Percentiles rank a stretch among this genome's conserved stretches.
These are phyloP conservation scores for Lumnitzera littorea DNA, from an alignment of 345 rosid genomes.

Conservation along the genomic window DNA sequence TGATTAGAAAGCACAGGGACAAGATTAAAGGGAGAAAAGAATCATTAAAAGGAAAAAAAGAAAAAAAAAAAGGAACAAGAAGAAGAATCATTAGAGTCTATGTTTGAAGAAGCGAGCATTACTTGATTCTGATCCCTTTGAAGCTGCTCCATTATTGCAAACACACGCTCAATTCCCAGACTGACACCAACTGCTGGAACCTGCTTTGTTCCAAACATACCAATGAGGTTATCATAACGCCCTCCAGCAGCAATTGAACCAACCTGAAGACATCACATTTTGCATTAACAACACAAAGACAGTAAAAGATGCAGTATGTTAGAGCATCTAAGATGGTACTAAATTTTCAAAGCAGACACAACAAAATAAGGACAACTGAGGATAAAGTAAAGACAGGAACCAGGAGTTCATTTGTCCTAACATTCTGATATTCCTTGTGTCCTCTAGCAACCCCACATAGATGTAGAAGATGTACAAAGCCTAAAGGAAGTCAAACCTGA, in stretches of 20 bases:
- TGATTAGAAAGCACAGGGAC: too few species aligned
- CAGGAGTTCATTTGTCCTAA: too few species aligned
- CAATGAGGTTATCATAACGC: slow-evolving; percentile 83
- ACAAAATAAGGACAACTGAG: too few species aligned
- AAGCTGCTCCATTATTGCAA: slow-evolving; percentile 75
- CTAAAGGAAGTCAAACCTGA: too few species aligned
- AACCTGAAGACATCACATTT: slow-evolving; percentile 41
- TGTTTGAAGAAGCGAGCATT: neutral
- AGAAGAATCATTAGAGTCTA: neutral
- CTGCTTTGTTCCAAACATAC: slow-evolving; percentile 79
- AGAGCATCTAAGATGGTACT: neutral
- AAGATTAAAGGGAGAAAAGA: too few species aligned
- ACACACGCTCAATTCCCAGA: slow-evolving; percentile 87
- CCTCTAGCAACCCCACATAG: too few species aligned
- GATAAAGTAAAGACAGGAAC: too few species aligned
- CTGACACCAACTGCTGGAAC: slow-evolving; percentile 95
- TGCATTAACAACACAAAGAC: neutral
- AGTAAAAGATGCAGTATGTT: neutral
- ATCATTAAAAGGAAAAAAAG: too few species aligned
- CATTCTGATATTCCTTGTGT: too few species aligned
- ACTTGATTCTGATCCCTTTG: slow-evolving; percentile 66
- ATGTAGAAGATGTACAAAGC: too few species aligned
- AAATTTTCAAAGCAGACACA: too few species aligned
- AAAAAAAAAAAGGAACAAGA: too few species aligned
- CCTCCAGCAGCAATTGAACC: slow-evolving; percentile 97